These are phyloP conservation scores for Thelephora terrestris DNA, from an alignment of 1,284 basidiomycete genomes.

Conservation along the genomic window DNA sequence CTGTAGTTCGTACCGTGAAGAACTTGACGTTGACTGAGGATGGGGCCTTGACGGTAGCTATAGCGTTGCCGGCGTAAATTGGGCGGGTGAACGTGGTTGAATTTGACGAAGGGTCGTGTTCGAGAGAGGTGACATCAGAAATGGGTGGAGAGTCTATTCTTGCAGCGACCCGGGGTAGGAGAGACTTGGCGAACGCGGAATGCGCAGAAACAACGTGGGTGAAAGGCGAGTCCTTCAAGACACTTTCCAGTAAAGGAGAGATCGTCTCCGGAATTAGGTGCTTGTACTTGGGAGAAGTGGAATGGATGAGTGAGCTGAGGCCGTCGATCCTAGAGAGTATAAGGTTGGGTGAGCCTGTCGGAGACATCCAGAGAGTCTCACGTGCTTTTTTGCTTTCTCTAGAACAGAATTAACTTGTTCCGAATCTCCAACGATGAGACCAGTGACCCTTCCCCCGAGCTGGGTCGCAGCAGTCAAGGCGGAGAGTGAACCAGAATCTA, in stretches of 20 bases:
- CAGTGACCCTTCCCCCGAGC: constrained; percentile 82
- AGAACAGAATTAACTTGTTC: constrained; percentile 63
- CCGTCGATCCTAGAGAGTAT: constrained; percentile 31
- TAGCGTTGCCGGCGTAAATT: constrained; percentile 98
- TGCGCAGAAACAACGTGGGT: constrained; percentile 88
- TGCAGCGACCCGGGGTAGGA: constrained; percentile 85
- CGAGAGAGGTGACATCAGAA: constrained; percentile 83
- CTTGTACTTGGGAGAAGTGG: constrained; percentile 35
- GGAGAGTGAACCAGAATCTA: constrained; percentile 81
- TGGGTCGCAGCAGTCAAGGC: constrained; percentile 84
- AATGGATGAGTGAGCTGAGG: constrained; percentile 32
- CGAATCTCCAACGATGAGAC: constrained; percentile 73
- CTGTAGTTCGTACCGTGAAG: constrained; percentile 93
- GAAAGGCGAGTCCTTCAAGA: constrained; percentile 40
- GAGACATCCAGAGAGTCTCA: constrained; percentile 3
- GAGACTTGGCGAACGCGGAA: constrained; percentile 63
- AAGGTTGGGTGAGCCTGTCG: background rate
- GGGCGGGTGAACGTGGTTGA: constrained; percentile 81
- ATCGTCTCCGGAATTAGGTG: constrained; percentile 35
- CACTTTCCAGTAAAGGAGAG: constrained; percentile 31
- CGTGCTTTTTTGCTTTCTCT: constrained; percentile 74
- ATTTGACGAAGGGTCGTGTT: constrained; percentile 65
- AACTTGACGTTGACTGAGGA: constrained; percentile 76
- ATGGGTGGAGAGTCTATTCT: constrained; percentile 78
- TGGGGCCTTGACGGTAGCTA: constrained; percentile 82